Percentiles rank a stretch among this genome's conserved stretches.
Evolutionary conservation across 306 rosid genomes (phyloP).

Genomic region (Aeschynomene evenia): DNA sequence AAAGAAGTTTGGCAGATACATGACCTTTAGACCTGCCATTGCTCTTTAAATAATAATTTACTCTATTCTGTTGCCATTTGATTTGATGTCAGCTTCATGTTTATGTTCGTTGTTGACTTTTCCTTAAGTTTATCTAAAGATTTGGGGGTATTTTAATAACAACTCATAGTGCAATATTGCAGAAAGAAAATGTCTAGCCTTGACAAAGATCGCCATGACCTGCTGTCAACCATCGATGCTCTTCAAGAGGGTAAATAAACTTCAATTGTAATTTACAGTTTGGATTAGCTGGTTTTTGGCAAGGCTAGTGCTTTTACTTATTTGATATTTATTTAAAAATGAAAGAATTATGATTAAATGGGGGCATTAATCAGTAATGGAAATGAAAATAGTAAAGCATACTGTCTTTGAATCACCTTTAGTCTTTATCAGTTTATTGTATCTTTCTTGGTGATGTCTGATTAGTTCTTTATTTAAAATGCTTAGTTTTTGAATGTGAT

Average conservation of each 20-base stretch:
- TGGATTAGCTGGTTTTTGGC: slow-evolving; percentile 4
- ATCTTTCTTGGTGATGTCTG: background rate
- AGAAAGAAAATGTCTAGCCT: slow-evolving; percentile 83
- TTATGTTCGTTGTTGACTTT: slow-evolving; percentile 15
- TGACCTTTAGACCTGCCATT: background rate
- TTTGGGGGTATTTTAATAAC: slow-evolving; percentile 19
- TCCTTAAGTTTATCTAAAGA: slow-evolving; percentile 2
- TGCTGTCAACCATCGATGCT: slow-evolving; percentile 81
- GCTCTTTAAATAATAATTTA: background rate
- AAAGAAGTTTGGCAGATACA: background rate
- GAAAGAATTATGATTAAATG: background rate
- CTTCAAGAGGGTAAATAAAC: slow-evolving; percentile 84
- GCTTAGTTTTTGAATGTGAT: slow-evolving; percentile 5
- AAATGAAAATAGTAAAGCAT: background rate
- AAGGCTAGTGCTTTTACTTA: slow-evolving; percentile 9
- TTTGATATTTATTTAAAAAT: slow-evolving; percentile 17
- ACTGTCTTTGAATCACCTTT: background rate
- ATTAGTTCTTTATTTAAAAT: slow-evolving; percentile 15
- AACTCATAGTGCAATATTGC: slow-evolving; percentile 37
- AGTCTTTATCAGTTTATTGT: slow-evolving; percentile 25
- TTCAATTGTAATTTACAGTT: slow-evolving; percentile 24
- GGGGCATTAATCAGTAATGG: background rate
- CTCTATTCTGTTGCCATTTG: background rate
- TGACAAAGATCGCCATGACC: slow-evolving; percentile 81
- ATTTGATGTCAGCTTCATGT: slow-evolving; percentile 3